These are phyloP conservation scores for Achaetomiella virescens DNA, from an alignment of 495 filamentous ascomycete genomes.

Conservation along the genomic window DNA sequence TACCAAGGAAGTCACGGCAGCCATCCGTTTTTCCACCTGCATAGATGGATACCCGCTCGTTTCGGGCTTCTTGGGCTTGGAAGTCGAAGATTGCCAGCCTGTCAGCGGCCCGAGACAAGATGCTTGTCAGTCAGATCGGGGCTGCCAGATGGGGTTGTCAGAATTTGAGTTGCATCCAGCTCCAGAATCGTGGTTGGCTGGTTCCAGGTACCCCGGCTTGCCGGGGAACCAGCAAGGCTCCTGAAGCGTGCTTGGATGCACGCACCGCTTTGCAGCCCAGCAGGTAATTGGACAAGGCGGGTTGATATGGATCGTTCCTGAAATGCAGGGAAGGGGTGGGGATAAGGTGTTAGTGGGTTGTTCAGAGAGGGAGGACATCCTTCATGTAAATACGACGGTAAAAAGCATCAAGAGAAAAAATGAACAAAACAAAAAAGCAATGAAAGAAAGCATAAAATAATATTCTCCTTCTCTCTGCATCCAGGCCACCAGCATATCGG, in stretches of 20 bases:
- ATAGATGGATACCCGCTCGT: too few species aligned
- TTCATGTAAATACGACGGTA: too few species aligned
- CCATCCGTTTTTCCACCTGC: too few species aligned
- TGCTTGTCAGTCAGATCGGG: too few species aligned
- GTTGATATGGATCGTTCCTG: constrained; percentile 20
- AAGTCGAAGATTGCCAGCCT: too few species aligned
- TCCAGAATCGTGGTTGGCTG: not conserved
- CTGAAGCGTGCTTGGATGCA: constrained; percentile 11
- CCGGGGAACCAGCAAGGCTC: not conserved
- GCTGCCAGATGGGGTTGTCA: not conserved
- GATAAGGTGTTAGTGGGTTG: constrained; percentile 16
- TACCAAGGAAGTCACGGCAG: too few species aligned
- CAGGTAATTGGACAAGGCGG: constrained; percentile 25
- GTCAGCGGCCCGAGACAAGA: too few species aligned
- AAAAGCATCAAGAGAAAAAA: too few species aligned
- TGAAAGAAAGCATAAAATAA: not conserved
- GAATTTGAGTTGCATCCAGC: not conserved
- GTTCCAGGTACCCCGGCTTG: not conserved
- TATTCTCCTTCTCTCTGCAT: too few species aligned
- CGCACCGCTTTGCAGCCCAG: constrained; percentile 25
- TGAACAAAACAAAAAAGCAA: not conserved
- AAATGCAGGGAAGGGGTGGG: constrained; percentile 13
- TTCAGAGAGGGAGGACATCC: too few species aligned
- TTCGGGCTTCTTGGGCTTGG: too few species aligned
- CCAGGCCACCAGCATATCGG: too few species aligned